Base-by-base conservation (phyloP, 2,329 filamentous ascomycete genomes). In the Trichophyton benhamiae region DNA sequence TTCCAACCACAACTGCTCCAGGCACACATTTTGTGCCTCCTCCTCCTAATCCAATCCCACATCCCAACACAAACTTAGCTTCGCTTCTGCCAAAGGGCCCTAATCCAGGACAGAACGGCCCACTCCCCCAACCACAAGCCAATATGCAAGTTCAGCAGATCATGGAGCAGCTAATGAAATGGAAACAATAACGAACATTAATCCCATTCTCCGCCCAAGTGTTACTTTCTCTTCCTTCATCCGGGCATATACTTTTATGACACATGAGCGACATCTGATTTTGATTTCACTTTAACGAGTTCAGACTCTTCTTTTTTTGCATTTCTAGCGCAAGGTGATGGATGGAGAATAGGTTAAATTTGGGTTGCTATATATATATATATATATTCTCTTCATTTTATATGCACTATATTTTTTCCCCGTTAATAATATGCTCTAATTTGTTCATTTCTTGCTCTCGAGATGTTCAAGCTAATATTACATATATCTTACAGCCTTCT, bases 81-180 rank as follows among this genome's bases (percentile, higher is more conserved):
- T 72, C 74, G 7, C 68, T 76, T 22, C 62, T 76, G 48, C 68
- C 73, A 2, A 75, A 75, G 8, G 57, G 58, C 15, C 46, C 11
- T 38, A 13, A 38, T 38, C 33, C 46, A 27, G 46, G 46, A 11
- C 9, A 27, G 3, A 22, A 52, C 11, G 46, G 8, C 6, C 52
- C 27, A 7, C 13, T 13, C 9, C 57, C 55, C 20, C 46, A 59
- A 22, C 64, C 63, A 33, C 68, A 66, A 59, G 41, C 63, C 4
- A 61, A 66, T 52, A 67, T 73, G 53, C 76, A 78, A 65, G 73
- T 79, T 41, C 77, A 79, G 65, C 77, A 77, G 62, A 74, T 79
- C 57, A 76, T 79, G 71, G 75, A 77, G 61, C 77, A 79, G 61
- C 64, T 79, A 62, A 69, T 74, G 42, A 76, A 76, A 67, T 78